Conservation (phyloP, 2,329 filamentous ascomycete genomes). For the Claviceps maximensis region DNA sequence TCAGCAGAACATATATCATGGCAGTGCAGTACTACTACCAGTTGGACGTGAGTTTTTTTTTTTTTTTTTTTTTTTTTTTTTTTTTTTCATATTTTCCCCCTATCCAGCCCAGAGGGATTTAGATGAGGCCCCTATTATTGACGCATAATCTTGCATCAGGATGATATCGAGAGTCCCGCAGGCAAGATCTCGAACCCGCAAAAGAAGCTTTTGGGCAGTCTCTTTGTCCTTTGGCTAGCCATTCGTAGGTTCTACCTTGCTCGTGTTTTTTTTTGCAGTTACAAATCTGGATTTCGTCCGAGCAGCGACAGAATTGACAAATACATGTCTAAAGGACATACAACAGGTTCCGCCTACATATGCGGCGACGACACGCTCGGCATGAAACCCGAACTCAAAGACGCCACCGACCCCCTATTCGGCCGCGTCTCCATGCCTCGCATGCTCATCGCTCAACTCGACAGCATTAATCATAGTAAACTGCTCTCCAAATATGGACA, state of each 20-base stretch:
- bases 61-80: too few species aligned
- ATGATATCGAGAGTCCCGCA: neutral
- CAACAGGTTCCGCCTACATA: conserved; percentile 30
- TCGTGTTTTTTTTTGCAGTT: neutral
- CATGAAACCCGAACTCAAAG: conserved; percentile 21
- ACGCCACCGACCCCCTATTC: conserved; percentile 25
- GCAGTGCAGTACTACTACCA: conserved; percentile 11
- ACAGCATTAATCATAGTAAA: conserved; percentile 25
- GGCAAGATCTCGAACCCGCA: conserved; percentile 12
- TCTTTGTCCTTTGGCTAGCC: conserved; percentile 33
- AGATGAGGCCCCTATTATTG: neutral
- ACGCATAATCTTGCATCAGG: neutral
- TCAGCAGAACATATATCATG: conserved; percentile 12
- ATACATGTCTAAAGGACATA: conserved; percentile 24
- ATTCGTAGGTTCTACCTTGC: conserved; percentile 23
- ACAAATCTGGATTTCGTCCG: too few species aligned
- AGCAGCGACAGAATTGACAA: neutral
- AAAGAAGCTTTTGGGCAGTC: conserved; percentile 23
- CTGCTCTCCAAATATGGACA: conserved; percentile 22
- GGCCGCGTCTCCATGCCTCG: conserved; percentile 27
- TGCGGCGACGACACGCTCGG: conserved; percentile 26
- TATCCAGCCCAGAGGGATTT: too few species aligned
- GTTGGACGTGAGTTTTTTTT: conserved; percentile 11
- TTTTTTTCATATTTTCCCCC: neutral
- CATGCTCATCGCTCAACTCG: conserved; percentile 33